Percentiles rank a stretch among this genome's conserved stretches.
Evolutionary conservation across 495 filamentous ascomycete genomes (phyloP).

Genomic region (Penicillium angulare): DNA sequence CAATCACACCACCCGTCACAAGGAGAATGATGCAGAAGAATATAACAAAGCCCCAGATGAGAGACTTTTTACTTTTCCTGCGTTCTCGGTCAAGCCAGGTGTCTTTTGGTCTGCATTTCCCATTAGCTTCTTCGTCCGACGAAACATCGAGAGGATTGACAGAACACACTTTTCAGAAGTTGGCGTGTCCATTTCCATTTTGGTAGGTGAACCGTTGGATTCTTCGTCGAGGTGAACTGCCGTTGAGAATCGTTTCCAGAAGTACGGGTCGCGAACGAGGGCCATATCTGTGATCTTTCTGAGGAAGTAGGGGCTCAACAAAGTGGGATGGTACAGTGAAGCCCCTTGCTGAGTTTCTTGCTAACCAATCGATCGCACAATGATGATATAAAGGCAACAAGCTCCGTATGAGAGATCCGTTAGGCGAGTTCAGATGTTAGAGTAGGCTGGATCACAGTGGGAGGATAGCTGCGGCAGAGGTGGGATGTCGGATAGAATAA

Average conservation of each 20-base stretch:
- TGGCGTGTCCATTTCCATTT: slow-evolving; percentile 8
- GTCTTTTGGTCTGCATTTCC: slow-evolving; percentile 15
- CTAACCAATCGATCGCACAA: too few relatives aligned
- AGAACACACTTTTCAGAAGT: slow-evolving; percentile 15
- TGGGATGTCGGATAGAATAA: not conserved
- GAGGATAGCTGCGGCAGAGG: not conserved
- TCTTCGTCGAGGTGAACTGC: slow-evolving; percentile 54
- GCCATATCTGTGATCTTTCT: slow-evolving; percentile 27
- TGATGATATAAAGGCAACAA: too few relatives aligned
- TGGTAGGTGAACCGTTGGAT: slow-evolving; percentile 13
- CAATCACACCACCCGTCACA: slow-evolving; percentile 26
- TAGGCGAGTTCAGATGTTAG: not conserved
- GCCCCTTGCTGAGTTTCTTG: not conserved
- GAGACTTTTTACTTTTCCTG: slow-evolving; percentile 30
- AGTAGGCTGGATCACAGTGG: too few relatives aligned
- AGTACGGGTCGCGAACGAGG: slow-evolving; percentile 56
- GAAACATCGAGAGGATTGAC: not conserved
- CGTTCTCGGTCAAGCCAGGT: slow-evolving; percentile 37
- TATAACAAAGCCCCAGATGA: slow-evolving; percentile 36
- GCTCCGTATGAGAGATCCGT: too few relatives aligned
- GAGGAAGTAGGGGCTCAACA: not conserved
- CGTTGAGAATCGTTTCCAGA: slow-evolving; percentile 62
- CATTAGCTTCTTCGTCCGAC: not conserved
- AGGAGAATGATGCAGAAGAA: slow-evolving; percentile 29
- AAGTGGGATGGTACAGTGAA: not conserved